Evolutionary conservation across 164 flowering plant genomes (phyloP), one percentile per base, ranked within the genome.

Genomic region (Tetracentron sinense): DNA sequence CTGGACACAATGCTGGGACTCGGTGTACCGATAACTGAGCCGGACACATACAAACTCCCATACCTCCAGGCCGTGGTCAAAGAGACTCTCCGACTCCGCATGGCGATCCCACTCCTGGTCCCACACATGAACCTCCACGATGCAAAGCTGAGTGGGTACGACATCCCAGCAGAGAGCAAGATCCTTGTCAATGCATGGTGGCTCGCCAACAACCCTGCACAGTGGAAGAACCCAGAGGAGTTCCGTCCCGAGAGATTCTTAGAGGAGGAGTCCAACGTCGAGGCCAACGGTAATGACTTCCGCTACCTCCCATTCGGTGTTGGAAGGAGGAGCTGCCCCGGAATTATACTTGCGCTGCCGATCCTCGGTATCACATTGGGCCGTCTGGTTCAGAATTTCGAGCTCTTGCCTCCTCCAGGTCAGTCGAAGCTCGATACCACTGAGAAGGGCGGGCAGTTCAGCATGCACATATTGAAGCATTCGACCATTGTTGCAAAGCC

Each of bases 21-120:
- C 0, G 90, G 87, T 0, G 81, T 72, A 3, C 92, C 74, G 22
- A 65, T 92, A 61, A 89, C 92, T 0, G 97, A 92, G 67, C 88
- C 92, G 1, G 96, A 92, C 77, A 77, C 65, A 27, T 52, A 76
- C 54, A 83, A 81, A 55, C 82, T 90, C 1, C 97, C 97, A 3
- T 90, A 90, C 76, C 92, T 90, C 22, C 85, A 86, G 30, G 97
- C 97, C 0, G 95, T 90, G 44, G 55, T 90, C 76, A 90, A 90
- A 67, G 97, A 90, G 69, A 86, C 88, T 16, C 82, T 85, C 20
- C 58, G 89, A 27, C 77, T 82, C 10, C 63, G 87, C 0, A 82
- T 81, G 89, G 87, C 87, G 0, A 82, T 85, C 52, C 89, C 89
- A 1, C 85, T 85, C 7, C 78, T 85, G 15, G 87, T 85, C 58